Evolutionary conservation across 2,329 filamentous ascomycete genomes (phyloP).

Genomic region (Colletotrichum sp.): DNA sequence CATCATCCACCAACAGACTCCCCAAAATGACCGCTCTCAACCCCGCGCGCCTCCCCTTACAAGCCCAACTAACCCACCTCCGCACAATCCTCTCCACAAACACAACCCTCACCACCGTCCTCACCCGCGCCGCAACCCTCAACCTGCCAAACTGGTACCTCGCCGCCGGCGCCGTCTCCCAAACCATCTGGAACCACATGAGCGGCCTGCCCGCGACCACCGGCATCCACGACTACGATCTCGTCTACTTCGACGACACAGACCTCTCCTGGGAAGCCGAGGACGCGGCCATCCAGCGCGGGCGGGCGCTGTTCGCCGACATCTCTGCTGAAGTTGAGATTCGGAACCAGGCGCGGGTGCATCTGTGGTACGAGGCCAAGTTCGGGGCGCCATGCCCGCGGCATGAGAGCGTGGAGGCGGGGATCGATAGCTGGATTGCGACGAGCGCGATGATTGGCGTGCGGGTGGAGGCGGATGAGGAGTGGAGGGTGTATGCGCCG

Average conservation of each 20-base stretch:
- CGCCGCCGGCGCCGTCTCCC: constrained; percentile 39
- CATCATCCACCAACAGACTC: background rate
- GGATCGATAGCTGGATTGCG: constrained; percentile 38
- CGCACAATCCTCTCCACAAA: constrained; percentile 29
- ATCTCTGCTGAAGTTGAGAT: constrained; percentile 38
- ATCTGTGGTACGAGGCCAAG: constrained; percentile 39
- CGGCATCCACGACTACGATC: constrained; percentile 42
- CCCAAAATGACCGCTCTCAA: background rate
- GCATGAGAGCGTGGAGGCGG: constrained; percentile 34
- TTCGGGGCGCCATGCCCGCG: constrained; percentile 33
- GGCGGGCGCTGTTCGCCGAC: constrained; percentile 33
- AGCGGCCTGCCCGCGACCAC: constrained; percentile 30
- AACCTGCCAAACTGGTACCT: constrained; percentile 39
- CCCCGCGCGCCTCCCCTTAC: constrained; percentile 29
- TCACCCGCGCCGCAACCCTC: constrained; percentile 29
- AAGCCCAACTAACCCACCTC: constrained; percentile 28
- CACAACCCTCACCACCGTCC: constrained; percentile 30
- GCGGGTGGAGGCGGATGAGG: constrained; percentile 24
- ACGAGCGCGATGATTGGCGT: constrained; percentile 39
- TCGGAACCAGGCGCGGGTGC: constrained; percentile 42
- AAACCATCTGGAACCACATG: constrained; percentile 42
- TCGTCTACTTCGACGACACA: constrained; percentile 37
- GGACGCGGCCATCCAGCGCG: constrained; percentile 35
- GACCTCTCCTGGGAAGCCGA: constrained; percentile 42
- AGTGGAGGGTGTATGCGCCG: constrained; percentile 40